Evolutionary conservation across 805 yeast genomes (phyloP).

Genomic region (Huiozyma naganishii): DNA sequence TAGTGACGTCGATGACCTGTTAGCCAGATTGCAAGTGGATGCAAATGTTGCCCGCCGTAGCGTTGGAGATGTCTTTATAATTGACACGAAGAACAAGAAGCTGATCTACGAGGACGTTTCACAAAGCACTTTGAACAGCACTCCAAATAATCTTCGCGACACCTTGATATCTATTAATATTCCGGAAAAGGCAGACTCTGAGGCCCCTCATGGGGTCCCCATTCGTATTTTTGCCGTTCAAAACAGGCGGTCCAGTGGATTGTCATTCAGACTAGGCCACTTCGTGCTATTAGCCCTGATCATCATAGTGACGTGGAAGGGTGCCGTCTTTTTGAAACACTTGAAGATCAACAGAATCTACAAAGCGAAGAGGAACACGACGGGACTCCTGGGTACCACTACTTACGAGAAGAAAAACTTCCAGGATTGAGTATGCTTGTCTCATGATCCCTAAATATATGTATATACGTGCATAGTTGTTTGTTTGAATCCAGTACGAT

Average conservation of each 20-base stretch:
- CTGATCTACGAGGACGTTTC: slow-evolving; percentile 25
- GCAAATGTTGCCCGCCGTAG: slow-evolving; percentile 18
- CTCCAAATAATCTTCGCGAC: slow-evolving; percentile 28
- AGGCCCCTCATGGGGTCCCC: not conserved
- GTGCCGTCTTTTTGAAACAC: not conserved
- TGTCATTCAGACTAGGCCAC: not conserved
- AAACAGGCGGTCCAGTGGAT: no score
- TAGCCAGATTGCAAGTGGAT: slow-evolving; percentile 12
- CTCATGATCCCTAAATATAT: no score
- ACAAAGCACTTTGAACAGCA: slow-evolving; percentile 31
- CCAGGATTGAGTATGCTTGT: slow-evolving; percentile 7
- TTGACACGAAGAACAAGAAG: slow-evolving; percentile 31
- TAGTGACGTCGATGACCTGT: slow-evolving; percentile 26
- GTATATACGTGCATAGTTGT: no score
- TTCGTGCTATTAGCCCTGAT: not conserved
- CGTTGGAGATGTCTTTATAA: slow-evolving; percentile 48
- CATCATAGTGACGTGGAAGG: not conserved
- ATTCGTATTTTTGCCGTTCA: no score
- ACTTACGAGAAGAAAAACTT: slow-evolving; percentile 5
- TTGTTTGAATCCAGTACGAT: no score
- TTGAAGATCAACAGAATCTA: slow-evolving; percentile 8
- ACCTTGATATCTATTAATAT: slow-evolving; percentile 31
- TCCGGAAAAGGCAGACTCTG: slow-evolving; percentile 13
- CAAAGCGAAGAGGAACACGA: slow-evolving; percentile 15
- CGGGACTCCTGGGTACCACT: slow-evolving; percentile 11